Conservation (phyloP, 2,329 filamentous ascomycete species). For the Fusarium heterosporum region DNA sequence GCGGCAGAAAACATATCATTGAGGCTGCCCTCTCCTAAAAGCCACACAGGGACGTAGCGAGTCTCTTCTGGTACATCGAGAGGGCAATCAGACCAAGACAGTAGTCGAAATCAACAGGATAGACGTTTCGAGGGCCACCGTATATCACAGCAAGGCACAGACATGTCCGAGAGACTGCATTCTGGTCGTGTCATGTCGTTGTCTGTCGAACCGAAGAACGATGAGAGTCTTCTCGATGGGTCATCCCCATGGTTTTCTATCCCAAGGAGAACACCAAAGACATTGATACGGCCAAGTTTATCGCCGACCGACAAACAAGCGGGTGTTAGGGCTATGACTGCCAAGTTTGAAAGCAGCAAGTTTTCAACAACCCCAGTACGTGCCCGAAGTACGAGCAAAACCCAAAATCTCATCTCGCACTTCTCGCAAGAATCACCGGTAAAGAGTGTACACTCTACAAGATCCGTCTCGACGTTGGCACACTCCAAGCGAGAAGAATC, state of each 20-base stretch:
- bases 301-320: slow-evolving; percentile 45
- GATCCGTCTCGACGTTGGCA: slow-evolving; percentile 25
- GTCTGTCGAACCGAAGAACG: background rate
- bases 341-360: slow-evolving; percentile 59
- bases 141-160: background rate
- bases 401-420: slow-evolving; percentile 38
- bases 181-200: slow-evolving; percentile 1
- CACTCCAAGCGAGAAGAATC: slow-evolving; percentile 15
- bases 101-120: background rate
- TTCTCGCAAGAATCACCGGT: slow-evolving; percentile 33
- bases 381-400: slow-evolving; percentile 25
- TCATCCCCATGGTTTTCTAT: slow-evolving; percentile 11
- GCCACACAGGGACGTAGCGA: slow-evolving; percentile 34
- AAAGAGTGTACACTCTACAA: slow-evolving; percentile 16
- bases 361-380: slow-evolving; percentile 5
- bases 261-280: slow-evolving; percentile 23
- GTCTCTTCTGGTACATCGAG: slow-evolving; percentile 18
- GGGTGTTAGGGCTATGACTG: slow-evolving; percentile 63
- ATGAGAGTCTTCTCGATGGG: background rate
- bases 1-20: background rate
- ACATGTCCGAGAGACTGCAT: background rate
- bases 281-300: slow-evolving; percentile 27
- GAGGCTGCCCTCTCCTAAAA: slow-evolving; percentile 5
- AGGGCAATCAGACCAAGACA: background rate
- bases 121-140: background rate